Percentiles rank a stretch among this genome's conserved stretches.
Evolutionary conservation across 1,139 yeast species (phyloP).

Genomic region (Oligophagozyma castellii): DNA sequence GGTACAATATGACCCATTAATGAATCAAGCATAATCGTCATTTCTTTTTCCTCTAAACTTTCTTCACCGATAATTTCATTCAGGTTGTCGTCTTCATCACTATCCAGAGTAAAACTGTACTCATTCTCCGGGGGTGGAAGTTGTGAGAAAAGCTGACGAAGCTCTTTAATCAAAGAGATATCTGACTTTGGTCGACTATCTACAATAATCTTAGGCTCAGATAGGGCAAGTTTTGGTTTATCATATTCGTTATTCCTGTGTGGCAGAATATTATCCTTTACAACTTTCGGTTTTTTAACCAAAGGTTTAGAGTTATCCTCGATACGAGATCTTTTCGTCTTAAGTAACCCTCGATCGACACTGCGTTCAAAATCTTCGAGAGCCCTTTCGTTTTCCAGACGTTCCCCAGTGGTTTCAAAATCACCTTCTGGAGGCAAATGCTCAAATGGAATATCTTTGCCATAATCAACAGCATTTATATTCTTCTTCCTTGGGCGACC

Average conservation of each 20-base stretch:
- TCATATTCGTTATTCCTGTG: too few species aligned
- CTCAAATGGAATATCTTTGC: constrained; percentile 72
- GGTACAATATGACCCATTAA: too few species aligned
- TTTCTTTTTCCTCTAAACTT: constrained; percentile 22
- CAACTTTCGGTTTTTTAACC: too few species aligned
- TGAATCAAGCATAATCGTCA: constrained; percentile 3
- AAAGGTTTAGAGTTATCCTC: too few species aligned
- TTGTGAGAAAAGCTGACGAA: too few species aligned
- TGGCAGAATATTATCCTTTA: too few species aligned
- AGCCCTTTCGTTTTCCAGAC: constrained; percentile 28
- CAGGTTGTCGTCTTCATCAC: constrained; percentile 16
- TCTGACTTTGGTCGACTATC: background rate
- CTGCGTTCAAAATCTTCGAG: constrained; percentile 32
- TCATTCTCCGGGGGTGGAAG: too few species aligned
- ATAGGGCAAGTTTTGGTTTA: too few species aligned
- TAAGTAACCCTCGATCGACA: constrained; percentile 30
- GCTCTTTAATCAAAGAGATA: too few species aligned
- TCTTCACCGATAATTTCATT: too few species aligned
- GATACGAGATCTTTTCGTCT: constrained; percentile 9
- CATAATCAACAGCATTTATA: constrained; percentile 60
- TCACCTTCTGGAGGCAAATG: constrained; percentile 56
- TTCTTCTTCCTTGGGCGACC: constrained; percentile 28
- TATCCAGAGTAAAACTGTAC: too few species aligned
- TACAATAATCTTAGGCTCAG: too few species aligned
- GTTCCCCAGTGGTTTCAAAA: constrained; percentile 56